Percentiles rank a stretch among this genome's conserved stretches.
phyloP scores from a whole-genome alignment of 2,329 filamentous ascomycete species.

The Ascochyta lentis region DNA sequence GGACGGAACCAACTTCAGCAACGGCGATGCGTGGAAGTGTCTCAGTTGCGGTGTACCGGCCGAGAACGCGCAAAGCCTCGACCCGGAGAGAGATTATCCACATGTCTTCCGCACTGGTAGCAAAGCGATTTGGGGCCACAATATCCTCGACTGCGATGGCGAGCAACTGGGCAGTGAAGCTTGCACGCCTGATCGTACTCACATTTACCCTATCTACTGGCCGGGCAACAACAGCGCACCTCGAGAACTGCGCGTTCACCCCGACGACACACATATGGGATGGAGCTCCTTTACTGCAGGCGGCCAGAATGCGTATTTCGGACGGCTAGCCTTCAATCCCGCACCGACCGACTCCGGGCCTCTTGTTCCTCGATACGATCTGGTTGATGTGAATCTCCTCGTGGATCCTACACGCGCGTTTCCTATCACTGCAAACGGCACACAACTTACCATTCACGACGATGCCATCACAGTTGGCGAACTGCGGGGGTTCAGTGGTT shows the following conservation, averaged over 20 bases:
- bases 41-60: slow-evolving; percentile 54
- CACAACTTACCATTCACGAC: slow-evolving; percentile 39
- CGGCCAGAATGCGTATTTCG: slow-evolving; percentile 46
- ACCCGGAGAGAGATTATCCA: slow-evolving; percentile 49
- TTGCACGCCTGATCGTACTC: slow-evolving; percentile 48
- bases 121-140: slow-evolving; percentile 41
- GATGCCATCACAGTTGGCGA: slow-evolving; percentile 52
- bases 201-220: slow-evolving; percentile 54
- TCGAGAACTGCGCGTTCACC: slow-evolving; percentile 56
- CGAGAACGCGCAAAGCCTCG: slow-evolving; percentile 36
- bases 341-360: slow-evolving; percentile 27
- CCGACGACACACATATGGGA: slow-evolving; percentile 54
- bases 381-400: slow-evolving; percentile 50
- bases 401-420: not conserved
- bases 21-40: slow-evolving; percentile 58
- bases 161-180: slow-evolving; percentile 41
- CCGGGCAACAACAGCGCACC: slow-evolving; percentile 42
- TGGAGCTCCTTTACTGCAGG: slow-evolving; percentile 49
- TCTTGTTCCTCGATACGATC: slow-evolving; percentile 45
- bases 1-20: slow-evolving; percentile 51
- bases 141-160: slow-evolving; percentile 48
- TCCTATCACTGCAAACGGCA: slow-evolving; percentile 23
- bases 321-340: slow-evolving; percentile 52
- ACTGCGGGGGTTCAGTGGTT: slow-evolving; percentile 55
- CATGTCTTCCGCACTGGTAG: slow-evolving; percentile 53